Evolutionary conservation across 305 asterid species (phyloP).

Genomic region (Solanum chacoense): DNA sequence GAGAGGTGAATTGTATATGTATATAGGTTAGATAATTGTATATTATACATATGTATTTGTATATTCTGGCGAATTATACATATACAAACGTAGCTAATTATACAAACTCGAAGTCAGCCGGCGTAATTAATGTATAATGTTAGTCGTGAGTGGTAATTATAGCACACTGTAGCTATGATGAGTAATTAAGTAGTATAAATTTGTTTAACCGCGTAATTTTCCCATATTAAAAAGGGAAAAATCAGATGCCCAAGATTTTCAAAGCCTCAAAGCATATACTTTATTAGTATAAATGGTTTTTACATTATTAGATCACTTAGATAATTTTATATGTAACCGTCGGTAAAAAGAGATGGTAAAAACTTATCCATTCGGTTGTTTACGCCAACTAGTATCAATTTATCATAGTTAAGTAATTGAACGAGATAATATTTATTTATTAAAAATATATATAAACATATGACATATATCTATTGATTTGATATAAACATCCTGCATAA

Average conservation of each 20-base stretch:
- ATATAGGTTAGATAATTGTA: too few relatives aligned
- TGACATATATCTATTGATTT: background rate
- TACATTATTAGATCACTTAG: background rate
- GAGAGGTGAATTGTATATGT: too few relatives aligned
- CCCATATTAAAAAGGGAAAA: background rate
- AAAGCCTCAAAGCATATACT: background rate
- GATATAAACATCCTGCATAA: background rate
- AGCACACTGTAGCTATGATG: too few relatives aligned
- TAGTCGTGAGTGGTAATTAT: too few relatives aligned
- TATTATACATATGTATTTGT: too few relatives aligned
- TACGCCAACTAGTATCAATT: background rate
- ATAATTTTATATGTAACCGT: background rate
- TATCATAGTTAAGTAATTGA: background rate
- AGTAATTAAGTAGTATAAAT: too few relatives aligned
- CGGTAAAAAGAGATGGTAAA: background rate
- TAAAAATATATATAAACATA: background rate
- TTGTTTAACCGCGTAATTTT: too few relatives aligned
- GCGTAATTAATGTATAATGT: too few relatives aligned
- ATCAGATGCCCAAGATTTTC: background rate
- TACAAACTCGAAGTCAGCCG: too few relatives aligned
- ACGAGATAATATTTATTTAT: background rate
- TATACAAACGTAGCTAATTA: too few relatives aligned
- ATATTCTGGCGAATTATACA: too few relatives aligned
- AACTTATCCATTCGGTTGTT: background rate
- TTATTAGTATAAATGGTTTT: background rate